Conservation (phyloP, 495 filamentous ascomycete genomes). For the Podospora bellae-mahoneyi region DNA sequence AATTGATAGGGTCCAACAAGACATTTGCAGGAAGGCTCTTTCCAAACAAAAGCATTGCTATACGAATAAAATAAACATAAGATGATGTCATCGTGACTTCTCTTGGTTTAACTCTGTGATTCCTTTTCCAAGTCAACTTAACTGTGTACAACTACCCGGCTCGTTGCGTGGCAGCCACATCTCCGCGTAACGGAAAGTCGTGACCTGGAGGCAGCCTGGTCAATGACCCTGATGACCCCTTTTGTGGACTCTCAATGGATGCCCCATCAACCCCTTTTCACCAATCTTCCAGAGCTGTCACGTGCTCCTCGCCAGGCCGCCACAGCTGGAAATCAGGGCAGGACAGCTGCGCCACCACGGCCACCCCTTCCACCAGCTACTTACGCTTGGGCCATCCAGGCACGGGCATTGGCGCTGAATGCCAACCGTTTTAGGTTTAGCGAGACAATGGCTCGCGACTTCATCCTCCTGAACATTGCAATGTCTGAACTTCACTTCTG, state of each 20-base stretch:
- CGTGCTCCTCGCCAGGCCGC: background rate
- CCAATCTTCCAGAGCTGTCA: background rate
- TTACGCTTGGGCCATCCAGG: constrained; percentile 22
- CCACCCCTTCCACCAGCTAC: background rate
- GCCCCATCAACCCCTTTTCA: background rate
- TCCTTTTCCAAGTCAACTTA: background rate
- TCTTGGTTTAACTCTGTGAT: background rate
- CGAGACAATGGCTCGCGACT: constrained; percentile 31
- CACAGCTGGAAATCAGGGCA: background rate
- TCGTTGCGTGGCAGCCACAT: too few relatives aligned
- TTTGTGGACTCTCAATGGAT: background rate
- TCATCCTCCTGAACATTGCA: constrained; percentile 24
- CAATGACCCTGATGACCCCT: background rate
- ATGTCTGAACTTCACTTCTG: constrained; percentile 30
- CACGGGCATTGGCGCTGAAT: constrained; percentile 13
- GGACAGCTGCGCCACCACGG: background rate
- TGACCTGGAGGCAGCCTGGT: background rate
- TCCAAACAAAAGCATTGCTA: background rate
- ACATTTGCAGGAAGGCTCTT: background rate
- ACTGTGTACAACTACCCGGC: too few relatives aligned
- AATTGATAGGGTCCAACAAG: too few relatives aligned
- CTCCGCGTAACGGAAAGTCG: too few relatives aligned
- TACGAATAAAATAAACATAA: background rate
- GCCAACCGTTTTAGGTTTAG: constrained; percentile 31
- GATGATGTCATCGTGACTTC: background rate